Base-by-base conservation (phyloP, 192 early-diverging fungal genomes). In the Rhizophagus clarus region DNA sequence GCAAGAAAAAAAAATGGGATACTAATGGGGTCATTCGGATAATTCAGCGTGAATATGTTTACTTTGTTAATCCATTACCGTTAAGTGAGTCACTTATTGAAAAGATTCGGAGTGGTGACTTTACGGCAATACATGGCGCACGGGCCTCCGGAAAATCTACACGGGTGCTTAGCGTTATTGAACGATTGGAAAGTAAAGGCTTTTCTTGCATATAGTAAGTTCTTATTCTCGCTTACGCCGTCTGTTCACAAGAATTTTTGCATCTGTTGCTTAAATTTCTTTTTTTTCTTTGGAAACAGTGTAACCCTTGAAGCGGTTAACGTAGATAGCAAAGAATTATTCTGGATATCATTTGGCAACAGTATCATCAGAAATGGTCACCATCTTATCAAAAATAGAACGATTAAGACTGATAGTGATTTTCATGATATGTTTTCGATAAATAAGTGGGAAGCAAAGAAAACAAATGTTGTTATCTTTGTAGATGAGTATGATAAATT, bases 121-220 rank as follows among this genome's bases (percentile, higher is more conserved):
- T 74, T 29, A 29, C 63, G 61, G 61, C 61, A 56, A 45, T 80
- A 72, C 63, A 80, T 62, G 79, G 79, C 0, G 29, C 56, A 40
- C 29, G 71, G 34, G 79, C 79, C 79, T 80, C 71, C 0, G 71
- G 71, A n/a, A 74, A 80, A 51, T 80, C 79, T 74, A 74, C 71
- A 4, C 79, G 71, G 37, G 61, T 74, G 56, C 63, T 72, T 10
- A 14, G 11, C 64, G 17, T 74, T 74, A 28, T 64, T 51, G 79
- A 80, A 4, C 51, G 74, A 61, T 67, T 80, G 37, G 8, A 64
- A 22, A 24, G n/a, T 1, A 24, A 77, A 77, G n/a, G 72, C 1
- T 74, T 63, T 67, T n/a, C 61, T 66, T 80, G 79, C 34, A 63
- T 80, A n/a, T 80, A 80, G 79, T 80, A 80, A 80, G 79, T 80